A percentile compares a stretch with the other conserved stretches of the same genome.
Conservation (phyloP, 2,329 filamentous ascomycete species). For the Phialophora macrospora region DNA sequence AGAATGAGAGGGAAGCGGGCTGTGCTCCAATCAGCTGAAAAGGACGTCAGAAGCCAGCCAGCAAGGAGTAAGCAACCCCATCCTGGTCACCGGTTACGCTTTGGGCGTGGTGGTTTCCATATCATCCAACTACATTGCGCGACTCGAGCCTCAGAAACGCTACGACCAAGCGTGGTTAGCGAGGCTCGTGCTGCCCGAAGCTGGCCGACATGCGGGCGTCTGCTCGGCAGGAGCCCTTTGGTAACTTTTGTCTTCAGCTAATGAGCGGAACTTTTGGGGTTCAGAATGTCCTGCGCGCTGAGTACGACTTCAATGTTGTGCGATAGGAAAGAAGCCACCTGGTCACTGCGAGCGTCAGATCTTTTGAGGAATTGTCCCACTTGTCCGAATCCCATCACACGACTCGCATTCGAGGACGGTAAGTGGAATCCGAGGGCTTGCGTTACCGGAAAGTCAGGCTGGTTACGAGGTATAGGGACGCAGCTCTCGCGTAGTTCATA, state of each 20-base stretch:
- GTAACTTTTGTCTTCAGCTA: neutral
- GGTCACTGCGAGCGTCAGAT: neutral
- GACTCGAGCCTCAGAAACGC: neutral
- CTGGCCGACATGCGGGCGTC: conserved; percentile 2
- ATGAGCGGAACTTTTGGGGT: neutral
- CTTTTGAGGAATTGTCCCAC: neutral
- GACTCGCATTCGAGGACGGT: neutral
- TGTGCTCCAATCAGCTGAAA: conserved; percentile 5
- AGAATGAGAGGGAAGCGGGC: neutral
- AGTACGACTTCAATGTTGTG: neutral
- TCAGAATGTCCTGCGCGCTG: neutral
- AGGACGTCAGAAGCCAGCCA: neutral
- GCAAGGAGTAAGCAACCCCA: neutral
- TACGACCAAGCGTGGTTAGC: neutral
- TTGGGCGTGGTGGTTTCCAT: neutral
- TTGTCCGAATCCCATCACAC: neutral
- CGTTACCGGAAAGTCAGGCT: neutral
- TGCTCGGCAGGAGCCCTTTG: conserved; percentile 1
- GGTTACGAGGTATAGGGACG: neutral
- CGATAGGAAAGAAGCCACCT: neutral
- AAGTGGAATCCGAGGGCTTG: neutral
- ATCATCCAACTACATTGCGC: conserved; percentile 1
- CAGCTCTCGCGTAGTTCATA: neutral
- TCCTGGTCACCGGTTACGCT: conserved; percentile 9
- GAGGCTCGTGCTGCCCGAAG: conserved; percentile 6